Base-by-base conservation (phyloP, 805 yeast species). In the Wickerhamomyces subpelliculosus region DNA sequence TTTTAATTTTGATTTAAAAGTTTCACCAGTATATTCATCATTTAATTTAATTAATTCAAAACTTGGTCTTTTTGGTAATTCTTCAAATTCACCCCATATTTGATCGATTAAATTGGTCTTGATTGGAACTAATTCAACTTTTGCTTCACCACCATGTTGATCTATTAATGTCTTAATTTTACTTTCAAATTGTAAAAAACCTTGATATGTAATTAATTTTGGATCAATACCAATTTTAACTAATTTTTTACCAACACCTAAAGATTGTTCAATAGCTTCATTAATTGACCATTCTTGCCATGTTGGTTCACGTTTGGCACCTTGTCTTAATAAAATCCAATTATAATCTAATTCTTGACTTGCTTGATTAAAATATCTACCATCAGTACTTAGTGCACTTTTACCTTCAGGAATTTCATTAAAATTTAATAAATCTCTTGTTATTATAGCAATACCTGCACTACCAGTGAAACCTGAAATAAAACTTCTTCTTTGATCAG, bases 311-410 rank as follows among this genome's bases (percentile, higher is more conserved):
- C 80, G 84, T n/a, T 73, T 69, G 26, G 70, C 64, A 4, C 95
- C 95, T 57, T 82, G 94, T 54, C 83, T 88, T 42, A 93, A 68
- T 33, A 93, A 62, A 2, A 63, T 60, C 97, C 97, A 93, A 52
- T 78, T 78, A 27, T 61, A 53, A 56, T 86, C 94, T 39, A 93
- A 65, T 62, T 93, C 93, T 41, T 80, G 75, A 18, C 73, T 76
- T 1, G 97, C 97, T 62, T 93, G 98, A 42, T 85, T 67, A 59
- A 87, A 93, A 64, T 93, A 93, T 47, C 98, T 71, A 2, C 97
- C 97, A 61, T 93, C 98, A 0, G 98, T 93, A 8, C 95, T 78
- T 36, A 93, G 63, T 0, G 83, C 84, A 12, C 96, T 94, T 34
- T 76, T 73, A 1, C 87, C 86, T 10, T 62, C 64, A 18, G 74